Base-by-base conservation (phyloP, 352 stramenopile species). In the Globisporangium cederbergense region DNA sequence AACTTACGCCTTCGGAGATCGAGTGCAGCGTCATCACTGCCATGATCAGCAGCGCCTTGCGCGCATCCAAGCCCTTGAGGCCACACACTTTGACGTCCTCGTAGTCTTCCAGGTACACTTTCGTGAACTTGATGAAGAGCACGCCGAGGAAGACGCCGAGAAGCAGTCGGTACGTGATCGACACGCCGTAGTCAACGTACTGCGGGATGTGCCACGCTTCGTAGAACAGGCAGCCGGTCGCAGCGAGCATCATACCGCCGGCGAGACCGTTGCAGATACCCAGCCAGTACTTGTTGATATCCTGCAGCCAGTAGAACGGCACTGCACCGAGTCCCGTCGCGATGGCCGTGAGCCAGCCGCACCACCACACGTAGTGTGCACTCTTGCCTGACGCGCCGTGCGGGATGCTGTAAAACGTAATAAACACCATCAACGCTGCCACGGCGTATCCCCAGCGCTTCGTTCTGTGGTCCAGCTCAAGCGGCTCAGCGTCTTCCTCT, bases 11-110 rank as follows among this genome's bases (percentile, higher is more conserved):
- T 82, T 99, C 97, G 18, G 95, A 98, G 62, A 99, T 98, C 1
- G 95, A 99, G 83, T 99, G 97, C 56, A 99, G 77, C 25, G 96
- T 99, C 97, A 99, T 99, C 32, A 99, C 97, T 25, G 98, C 97
- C 77, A 99, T 97, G 70, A 99, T 98, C 20, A 99, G 74, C 43
- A 99, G 72, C 45, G 97, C 88, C 68, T 96, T 97, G 61, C 88
- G 86, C 18, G 91, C 91, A 73, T 98, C 88, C 36, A 97, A 67
- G 49, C 80, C 76, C 28, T 88, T 76, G 8, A 91, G 59, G 18
- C 81, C 79, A 54, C 83, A 90, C 60, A 98, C 76, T 61, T 97
- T 96, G 38, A 98, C 81, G 67, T 98, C 91, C 58, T 99, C 97
- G 68, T 98, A 95, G 64, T 97, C 83, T 66, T 98, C 93, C 30